phyloP scores from a whole-genome alignment of 805 yeast genomes.

The Brettanomyces bruxellensis region DNA sequence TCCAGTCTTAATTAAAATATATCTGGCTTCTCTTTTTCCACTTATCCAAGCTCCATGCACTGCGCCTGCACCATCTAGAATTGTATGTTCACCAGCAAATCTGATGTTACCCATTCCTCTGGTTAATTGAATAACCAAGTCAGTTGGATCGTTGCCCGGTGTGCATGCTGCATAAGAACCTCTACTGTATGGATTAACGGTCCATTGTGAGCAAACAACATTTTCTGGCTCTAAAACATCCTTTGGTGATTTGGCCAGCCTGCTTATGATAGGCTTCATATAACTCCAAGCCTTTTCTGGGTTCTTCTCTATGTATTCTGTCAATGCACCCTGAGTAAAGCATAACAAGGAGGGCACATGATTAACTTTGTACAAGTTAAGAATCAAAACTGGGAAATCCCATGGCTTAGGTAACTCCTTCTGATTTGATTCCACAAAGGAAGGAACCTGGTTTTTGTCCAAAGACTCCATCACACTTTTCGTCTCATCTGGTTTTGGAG shows the following conservation, averaged over 20 bases:
- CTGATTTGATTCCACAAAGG: background rate
- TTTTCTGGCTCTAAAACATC: slow-evolving; percentile 27
- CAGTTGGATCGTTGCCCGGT: slow-evolving; percentile 63
- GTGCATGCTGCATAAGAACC: slow-evolving; percentile 77
- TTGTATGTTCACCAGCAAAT: slow-evolving; percentile 90
- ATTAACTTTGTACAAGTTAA: slow-evolving; percentile 42
- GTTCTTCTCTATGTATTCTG: slow-evolving; percentile 45
- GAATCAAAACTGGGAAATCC: slow-evolving; percentile 51
- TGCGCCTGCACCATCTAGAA: slow-evolving; percentile 81
- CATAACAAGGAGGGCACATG: slow-evolving; percentile 48
- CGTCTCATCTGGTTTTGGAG: slow-evolving; percentile 18
- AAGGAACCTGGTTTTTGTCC: background rate
- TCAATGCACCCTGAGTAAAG: slow-evolving; percentile 65
- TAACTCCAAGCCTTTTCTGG: slow-evolving; percentile 49
- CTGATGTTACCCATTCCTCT: slow-evolving; percentile 53
- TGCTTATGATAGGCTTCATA: slow-evolving; percentile 42
- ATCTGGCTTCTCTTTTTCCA: slow-evolving; percentile 31
- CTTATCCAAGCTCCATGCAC: slow-evolving; percentile 86
- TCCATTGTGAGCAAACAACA: slow-evolving; percentile 61
- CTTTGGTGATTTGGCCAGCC: slow-evolving; percentile 15
- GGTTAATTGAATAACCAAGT: slow-evolving; percentile 49
- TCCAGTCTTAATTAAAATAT: slow-evolving; percentile 14
- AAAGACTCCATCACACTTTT: background rate
- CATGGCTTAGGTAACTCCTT: slow-evolving; percentile 33
- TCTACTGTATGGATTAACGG: slow-evolving; percentile 62